phyloP scores from a whole-genome alignment of 2,329 filamentous ascomycete species.

The Claviceps paspali region DNA sequence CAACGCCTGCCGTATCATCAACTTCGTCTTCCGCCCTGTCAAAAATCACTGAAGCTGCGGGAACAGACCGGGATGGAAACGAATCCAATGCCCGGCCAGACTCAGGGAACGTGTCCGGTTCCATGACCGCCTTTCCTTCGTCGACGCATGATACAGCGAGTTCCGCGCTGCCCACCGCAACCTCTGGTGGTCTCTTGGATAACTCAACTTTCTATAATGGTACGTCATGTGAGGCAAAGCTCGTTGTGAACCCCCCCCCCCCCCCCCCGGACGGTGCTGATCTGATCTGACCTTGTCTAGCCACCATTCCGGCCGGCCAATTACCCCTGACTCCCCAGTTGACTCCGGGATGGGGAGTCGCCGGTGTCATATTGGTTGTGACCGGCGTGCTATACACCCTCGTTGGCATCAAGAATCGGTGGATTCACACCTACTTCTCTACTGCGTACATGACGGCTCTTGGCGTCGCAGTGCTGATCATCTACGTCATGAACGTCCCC shows the following conservation, averaged over 20 bases:
- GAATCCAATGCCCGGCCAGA: neutral
- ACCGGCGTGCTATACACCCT: constrained; percentile 57
- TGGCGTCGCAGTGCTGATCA: constrained; percentile 63
- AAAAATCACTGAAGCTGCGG: neutral
- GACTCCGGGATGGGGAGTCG: constrained; percentile 68
- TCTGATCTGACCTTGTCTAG: constrained; percentile 16
- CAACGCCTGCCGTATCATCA: constrained; percentile 2
- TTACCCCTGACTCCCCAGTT: constrained; percentile 61
- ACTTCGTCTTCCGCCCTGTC: neutral
- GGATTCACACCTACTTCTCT: constrained; percentile 69
- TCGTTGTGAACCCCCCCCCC: no score
- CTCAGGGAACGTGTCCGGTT: neutral
- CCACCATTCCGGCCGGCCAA: constrained; percentile 30
- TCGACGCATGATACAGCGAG: constrained; percentile 1
- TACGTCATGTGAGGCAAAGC: constrained; percentile 9
- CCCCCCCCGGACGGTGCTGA: no score
- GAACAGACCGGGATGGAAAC: neutral
- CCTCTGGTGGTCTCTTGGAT: constrained; percentile 9
- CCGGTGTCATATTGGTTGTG: constrained; percentile 59
- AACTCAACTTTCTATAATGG: constrained; percentile 20
- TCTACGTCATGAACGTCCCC: constrained; percentile 77
- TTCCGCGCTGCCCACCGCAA: constrained; percentile 4
- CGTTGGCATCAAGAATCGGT: constrained; percentile 69
- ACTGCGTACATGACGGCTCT: constrained; percentile 58
- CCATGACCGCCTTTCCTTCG: neutral